Percentiles rank a stretch among this genome's conserved stretches.
Evolutionary conservation across 176 grass and related monocot species (phyloP).

Genomic region (Carex kokanica): DNA sequence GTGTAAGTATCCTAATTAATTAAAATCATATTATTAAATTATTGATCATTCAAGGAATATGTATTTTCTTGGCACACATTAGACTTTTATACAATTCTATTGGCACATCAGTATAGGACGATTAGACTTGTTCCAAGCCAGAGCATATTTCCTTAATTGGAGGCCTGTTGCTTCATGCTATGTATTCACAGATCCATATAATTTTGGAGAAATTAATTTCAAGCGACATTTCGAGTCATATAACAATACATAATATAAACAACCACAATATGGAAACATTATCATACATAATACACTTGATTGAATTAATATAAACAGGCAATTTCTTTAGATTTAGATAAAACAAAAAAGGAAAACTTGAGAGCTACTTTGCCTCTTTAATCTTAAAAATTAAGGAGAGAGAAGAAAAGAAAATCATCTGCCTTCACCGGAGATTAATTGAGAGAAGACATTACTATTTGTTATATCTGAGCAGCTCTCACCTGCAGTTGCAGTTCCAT

Average conservation of each 20-base stretch:
- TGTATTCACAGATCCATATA: background rate
- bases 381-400: background rate
- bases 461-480: slow-evolving; percentile 21
- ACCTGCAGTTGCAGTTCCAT: background rate
- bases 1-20: background rate
- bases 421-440: slow-evolving; percentile 37
- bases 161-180: background rate
- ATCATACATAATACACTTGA: background rate
- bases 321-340: background rate
- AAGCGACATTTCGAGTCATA: background rate
- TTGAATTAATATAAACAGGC: background rate
- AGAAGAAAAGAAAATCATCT: slow-evolving; percentile 36
- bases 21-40: background rate
- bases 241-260: background rate
- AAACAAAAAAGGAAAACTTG: background rate
- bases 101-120: background rate
- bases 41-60: background rate
- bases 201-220: background rate
- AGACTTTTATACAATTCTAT: background rate
- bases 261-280: background rate
- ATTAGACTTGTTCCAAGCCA: background rate
- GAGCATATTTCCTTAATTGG: background rate
- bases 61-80: background rate
- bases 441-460: slow-evolving; percentile 42
- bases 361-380: background rate